Base-by-base conservation (phyloP, 1,284 basidiomycete genomes). In the Malassezia restricta region DNA sequence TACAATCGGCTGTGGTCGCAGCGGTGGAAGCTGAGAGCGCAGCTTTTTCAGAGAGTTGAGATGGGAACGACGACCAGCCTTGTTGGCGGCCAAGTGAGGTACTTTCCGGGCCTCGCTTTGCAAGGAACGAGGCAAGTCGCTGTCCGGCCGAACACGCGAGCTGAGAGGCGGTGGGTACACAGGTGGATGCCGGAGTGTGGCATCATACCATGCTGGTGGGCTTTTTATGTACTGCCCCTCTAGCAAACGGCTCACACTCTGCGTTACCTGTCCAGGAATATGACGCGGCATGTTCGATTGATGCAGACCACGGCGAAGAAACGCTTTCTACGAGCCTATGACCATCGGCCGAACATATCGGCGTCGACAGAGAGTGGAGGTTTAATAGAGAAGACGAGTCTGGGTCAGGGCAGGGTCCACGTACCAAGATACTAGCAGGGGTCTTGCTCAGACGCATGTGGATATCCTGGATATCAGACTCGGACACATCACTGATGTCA, bases 401-500 rank as follows among this genome's bases (percentile, higher is more conserved):
- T 50, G 48, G 40, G 31, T 35, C 31, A 17, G n/a, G 5, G 11
- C 27, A 7, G 4, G 27, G 33, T 8, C 40, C 14, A 42, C 65
- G 56, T 32, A 62, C 63, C 8, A 70, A 61, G 46, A 75, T 70
- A 56, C 74, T 74, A 32, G 70, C 67, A 8, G 58, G 54, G 6
- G 88, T 92, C 59, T 81, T 78, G 66, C 78, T 84, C 73, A 99
- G 92, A 43, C 81, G 78, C 62, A 85, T 83, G 76, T 83, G 86
- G 44, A 99, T 80, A 66, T 79, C 83, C 68, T 82, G 82, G 58
- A 95, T 79, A 49, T 95, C 88, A 54, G 79, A 78, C 59, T 83
- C 81, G 67, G 84, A 86, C 62, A 96, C 90, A 62, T 88, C 82
- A 31, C 85, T 83, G 64, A 98, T 92, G 76, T 99, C 92, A 15